A percentile compares a stretch with the other conserved stretches of the same genome.
These are phyloP conservation scores for Nakazawaea sp. DNA, from an alignment of 805 yeast species.

Conservation along the genomic window DNA sequence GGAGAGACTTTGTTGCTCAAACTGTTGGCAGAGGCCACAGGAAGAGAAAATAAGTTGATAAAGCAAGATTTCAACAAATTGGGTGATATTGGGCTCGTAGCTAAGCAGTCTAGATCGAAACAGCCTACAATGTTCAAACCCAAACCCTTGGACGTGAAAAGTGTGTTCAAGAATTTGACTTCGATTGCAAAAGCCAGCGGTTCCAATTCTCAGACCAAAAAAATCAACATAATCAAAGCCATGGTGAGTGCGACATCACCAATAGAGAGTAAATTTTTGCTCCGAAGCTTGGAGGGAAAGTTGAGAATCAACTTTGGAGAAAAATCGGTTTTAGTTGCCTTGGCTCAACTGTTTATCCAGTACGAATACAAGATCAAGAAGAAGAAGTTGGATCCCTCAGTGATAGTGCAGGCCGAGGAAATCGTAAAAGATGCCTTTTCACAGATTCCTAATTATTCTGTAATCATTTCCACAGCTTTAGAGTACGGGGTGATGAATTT, in stretches of 20 bases:
- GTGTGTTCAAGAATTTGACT: slow-evolving; percentile 68
- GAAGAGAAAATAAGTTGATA: slow-evolving; percentile 64
- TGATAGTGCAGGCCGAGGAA: slow-evolving; percentile 63
- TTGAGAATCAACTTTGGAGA: slow-evolving; percentile 91
- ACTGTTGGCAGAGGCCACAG: slow-evolving; percentile 86
- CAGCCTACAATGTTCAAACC: slow-evolving; percentile 96
- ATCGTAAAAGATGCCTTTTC: slow-evolving; percentile 79
- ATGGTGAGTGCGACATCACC: slow-evolving; percentile 83
- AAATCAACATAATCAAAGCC: slow-evolving; percentile 72
- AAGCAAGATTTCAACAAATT: slow-evolving; percentile 67
- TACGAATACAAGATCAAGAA: slow-evolving; percentile 38
- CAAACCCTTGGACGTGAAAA: slow-evolving; percentile 62
- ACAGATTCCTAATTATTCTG: slow-evolving; percentile 85
- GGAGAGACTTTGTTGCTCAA: slow-evolving; percentile 88
- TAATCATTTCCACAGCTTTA: slow-evolving; percentile 60
- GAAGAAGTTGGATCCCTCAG: slow-evolving; percentile 28
- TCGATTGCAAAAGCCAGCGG: slow-evolving; percentile 78
- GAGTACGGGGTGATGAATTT: slow-evolving; percentile 63
- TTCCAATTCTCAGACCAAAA: slow-evolving; percentile 70
- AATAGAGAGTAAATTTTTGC: slow-evolving; percentile 82
- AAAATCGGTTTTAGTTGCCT: slow-evolving; percentile 76
- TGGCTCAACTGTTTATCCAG: slow-evolving; percentile 75
- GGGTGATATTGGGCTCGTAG: slow-evolving; percentile 91
- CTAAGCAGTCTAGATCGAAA: slow-evolving; percentile 71
- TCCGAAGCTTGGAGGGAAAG: slow-evolving; percentile 89